These are phyloP conservation scores for Rubroboletus satanas DNA, from an alignment of 768 basidiomycete species.

Conservation along the genomic window DNA sequence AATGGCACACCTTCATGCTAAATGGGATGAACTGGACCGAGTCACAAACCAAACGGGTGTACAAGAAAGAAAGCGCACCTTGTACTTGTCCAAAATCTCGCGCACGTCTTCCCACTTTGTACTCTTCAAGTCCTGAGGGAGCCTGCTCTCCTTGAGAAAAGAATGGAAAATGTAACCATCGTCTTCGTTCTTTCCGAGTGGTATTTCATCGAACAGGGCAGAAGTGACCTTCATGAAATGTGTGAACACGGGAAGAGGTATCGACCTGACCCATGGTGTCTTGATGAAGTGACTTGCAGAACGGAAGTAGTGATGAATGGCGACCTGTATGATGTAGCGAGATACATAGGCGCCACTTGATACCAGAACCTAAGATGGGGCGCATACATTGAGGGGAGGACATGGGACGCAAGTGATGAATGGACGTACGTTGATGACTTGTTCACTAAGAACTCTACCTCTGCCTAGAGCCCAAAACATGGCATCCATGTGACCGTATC, in stretches of 20 bases:
- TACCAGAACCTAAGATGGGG: conserved; percentile 54
- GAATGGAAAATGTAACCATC: conserved; percentile 62
- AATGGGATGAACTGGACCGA: conserved; percentile 70
- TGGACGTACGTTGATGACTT: conserved; percentile 63
- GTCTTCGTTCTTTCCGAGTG: conserved; percentile 68
- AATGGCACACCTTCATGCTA: conserved; percentile 52
- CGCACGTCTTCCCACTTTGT: conserved; percentile 62
- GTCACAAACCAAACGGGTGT: conserved; percentile 10
- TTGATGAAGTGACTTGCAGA: conserved; percentile 72
- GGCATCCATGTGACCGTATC: conserved; percentile 67
- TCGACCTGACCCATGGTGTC: conserved; percentile 65
- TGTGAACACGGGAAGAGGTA: conserved; percentile 56
- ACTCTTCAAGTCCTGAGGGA: conserved; percentile 54
- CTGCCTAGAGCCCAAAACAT: conserved; percentile 73
- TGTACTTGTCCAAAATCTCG: conserved; percentile 66
- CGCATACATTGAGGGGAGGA: conserved; percentile 28
- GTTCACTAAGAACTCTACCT: conserved; percentile 59
- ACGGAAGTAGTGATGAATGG: conserved; percentile 76
- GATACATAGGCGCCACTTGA: conserved; percentile 75
- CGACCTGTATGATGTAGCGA: conserved; percentile 73
- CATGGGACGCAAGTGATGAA: conserved; percentile 18
- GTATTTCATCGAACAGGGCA: conserved; percentile 60
- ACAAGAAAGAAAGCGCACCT: conserved; percentile 38
- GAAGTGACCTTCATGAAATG: conserved; percentile 62
- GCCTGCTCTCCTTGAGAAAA: conserved; percentile 68